Conservation (phyloP, 1,284 basidiomycete genomes). For the Hymenochaete sp. region DNA sequence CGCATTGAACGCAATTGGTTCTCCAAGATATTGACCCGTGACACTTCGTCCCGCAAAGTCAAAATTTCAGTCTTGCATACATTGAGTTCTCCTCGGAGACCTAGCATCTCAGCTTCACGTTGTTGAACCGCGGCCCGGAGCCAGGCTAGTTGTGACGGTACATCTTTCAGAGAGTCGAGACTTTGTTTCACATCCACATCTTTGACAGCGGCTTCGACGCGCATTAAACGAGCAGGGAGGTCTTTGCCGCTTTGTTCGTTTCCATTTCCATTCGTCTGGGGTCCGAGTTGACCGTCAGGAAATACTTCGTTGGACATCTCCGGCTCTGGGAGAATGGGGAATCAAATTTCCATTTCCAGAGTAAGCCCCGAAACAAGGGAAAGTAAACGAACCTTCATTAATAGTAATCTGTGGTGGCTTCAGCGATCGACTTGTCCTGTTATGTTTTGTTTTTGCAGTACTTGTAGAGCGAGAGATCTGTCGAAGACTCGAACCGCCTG, state of each 20-base stretch:
- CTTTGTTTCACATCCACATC: conserved; percentile 10
- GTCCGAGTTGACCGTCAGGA: not conserved
- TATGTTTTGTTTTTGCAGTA: conserved; percentile 39
- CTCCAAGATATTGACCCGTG: conserved; percentile 9
- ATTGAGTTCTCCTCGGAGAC: conserved; percentile 12
- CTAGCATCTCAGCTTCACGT: conserved; percentile 11
- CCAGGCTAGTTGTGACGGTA: conserved; percentile 11
- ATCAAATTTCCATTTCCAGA: conserved; percentile 1
- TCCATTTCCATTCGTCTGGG: not conserved
- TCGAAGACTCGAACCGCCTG: conserved; percentile 55
- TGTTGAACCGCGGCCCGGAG: conserved; percentile 14
- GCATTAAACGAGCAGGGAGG: conserved; percentile 4
- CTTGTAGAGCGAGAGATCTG: conserved; percentile 50
- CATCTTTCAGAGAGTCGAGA: conserved; percentile 10
- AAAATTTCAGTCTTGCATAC: conserved; percentile 11
- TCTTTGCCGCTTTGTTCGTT: conserved; percentile 1
- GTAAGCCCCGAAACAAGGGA: not conserved
- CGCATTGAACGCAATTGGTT: conserved; percentile 10
- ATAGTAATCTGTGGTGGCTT: conserved; percentile 50
- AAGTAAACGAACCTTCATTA: conserved; percentile 38
- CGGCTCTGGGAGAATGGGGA: conserved; percentile 5
- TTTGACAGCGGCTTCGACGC: conserved; percentile 11
- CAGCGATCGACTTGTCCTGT: conserved; percentile 40
- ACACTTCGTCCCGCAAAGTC: conserved; percentile 8
- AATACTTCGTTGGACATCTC: not conserved